Percentiles rank a stretch among this genome's conserved stretches.
Evolutionary conservation across 176 grass and related monocot genomes (phyloP).

Genomic region (Otatea glauca): DNA sequence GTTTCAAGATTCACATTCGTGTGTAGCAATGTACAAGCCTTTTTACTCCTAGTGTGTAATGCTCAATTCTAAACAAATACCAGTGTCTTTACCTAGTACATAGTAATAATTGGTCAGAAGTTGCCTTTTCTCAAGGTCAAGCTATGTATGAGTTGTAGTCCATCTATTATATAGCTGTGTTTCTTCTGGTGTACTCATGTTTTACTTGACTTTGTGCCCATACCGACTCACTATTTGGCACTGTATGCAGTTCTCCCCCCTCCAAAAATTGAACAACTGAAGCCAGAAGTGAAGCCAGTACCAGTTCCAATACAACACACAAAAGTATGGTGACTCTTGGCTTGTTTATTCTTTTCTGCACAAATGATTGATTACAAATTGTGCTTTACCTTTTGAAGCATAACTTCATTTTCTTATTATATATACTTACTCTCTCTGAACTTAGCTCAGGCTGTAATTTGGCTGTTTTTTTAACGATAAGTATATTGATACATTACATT

Average conservation of each 20-base stretch:
- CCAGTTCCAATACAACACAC: slow-evolving; percentile 28
- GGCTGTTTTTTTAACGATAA: not conserved
- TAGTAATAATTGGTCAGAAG: slow-evolving; percentile 13
- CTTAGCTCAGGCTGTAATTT: slow-evolving; percentile 31
- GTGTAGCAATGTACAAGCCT: not conserved
- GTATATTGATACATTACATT: slow-evolving; percentile 26
- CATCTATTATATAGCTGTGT: slow-evolving; percentile 14
- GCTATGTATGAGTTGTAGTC: slow-evolving; percentile 25
- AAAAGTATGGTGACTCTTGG: slow-evolving; percentile 55
- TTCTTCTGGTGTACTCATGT: slow-evolving; percentile 24
- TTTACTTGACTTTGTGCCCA: slow-evolving; percentile 20
- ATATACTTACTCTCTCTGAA: slow-evolving; percentile 14
- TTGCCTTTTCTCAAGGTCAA: slow-evolving; percentile 12
- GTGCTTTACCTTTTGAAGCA: slow-evolving; percentile 10
- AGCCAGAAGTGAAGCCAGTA: slow-evolving; percentile 48
- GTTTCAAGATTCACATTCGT: slow-evolving; percentile 21
- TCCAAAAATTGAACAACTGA: slow-evolving; percentile 52
- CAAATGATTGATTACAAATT: slow-evolving; percentile 2
- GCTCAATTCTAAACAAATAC: slow-evolving; percentile 20
- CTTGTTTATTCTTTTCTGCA: slow-evolving; percentile 7
- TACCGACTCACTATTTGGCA: slow-evolving; percentile 34
- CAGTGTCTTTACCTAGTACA: slow-evolving; percentile 13
- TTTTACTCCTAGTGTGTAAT: not conserved
- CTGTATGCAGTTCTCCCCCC: slow-evolving; percentile 56
- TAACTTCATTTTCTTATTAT: slow-evolving; percentile 21